Evolutionary conservation across 1,139 yeast species (phyloP), one percentile per base, ranked within the genome.

Genomic region (Protomyces inundatus): DNA sequence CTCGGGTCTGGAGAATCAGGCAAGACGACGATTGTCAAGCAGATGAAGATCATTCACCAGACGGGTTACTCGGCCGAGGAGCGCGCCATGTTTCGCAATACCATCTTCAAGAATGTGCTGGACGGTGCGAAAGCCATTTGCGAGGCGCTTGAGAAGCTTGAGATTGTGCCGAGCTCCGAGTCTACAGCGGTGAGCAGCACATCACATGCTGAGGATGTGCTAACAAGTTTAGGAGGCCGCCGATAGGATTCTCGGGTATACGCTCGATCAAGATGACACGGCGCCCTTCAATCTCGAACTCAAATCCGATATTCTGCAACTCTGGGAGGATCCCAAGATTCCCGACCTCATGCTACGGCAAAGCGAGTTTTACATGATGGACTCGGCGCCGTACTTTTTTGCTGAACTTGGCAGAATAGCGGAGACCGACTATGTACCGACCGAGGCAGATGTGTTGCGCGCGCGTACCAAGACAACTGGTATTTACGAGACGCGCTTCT

Each of bases 401-500:
- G 65, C 58, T 54, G 59, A 68, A n/a, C 65, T 69, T 23, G 67
- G 59, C 32, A 68, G 71, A 30, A 64, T 70, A 74, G 84, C 88
- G 2, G 80, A 83, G 64, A 83, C 84, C 0, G 76, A 79, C 66
- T 91, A 90, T 73, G 71, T 81, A 16, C 91, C 97, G 67, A 77
- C 84, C 5, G 91, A 93, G 73, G 83, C 81, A 66, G 98, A 93
- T 75, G 90, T 93, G 65, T 77, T 93, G 67, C 86, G 84, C 70
- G 98, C 98, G 2, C 80, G 99, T 51, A 89, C 93, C 71, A 93
- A 91, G 76, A 93, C 98, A 7, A 90, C 97, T 0, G 98, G 99
- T 0, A 90, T 93, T 56, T 88, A 95, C 1, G 97, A 93, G 73
- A 88, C 96, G 4, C 82, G 81, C 65, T 91, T 95, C 75, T 80